These are phyloP conservation scores for Fusarium transvaalense DNA, from an alignment of 2,329 filamentous ascomycete genomes.

Conservation along the genomic window DNA sequence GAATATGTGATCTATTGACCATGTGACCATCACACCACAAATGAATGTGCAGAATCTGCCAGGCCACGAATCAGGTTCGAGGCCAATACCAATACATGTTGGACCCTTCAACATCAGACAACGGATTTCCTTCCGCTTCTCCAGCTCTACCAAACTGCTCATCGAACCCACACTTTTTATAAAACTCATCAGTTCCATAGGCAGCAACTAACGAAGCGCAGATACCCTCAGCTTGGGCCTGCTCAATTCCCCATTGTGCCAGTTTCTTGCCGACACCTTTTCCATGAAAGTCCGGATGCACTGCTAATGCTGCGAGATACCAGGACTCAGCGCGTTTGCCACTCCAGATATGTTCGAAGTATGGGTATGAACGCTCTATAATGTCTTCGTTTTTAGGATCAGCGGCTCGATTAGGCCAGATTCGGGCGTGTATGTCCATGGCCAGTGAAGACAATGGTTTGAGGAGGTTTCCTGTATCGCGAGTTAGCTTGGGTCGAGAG, in stretches of 20 bases:
- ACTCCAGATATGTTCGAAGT: constrained; percentile 37
- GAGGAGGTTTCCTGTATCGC: constrained; percentile 31
- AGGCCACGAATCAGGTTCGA: neutral
- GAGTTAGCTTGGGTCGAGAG: neutral
- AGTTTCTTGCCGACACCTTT: constrained; percentile 54
- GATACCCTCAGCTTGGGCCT: constrained; percentile 53
- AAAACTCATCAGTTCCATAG: constrained; percentile 57
- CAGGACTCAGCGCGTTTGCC: constrained; percentile 47
- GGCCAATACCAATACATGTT: constrained; percentile 44
- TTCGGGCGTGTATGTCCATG: constrained; percentile 28
- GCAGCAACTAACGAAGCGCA: constrained; percentile 56
- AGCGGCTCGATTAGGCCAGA: constrained; percentile 25
- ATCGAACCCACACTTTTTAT: constrained; percentile 36
- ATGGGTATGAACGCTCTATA: constrained; percentile 34
- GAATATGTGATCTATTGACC: too few species aligned
- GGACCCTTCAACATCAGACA: constrained; percentile 18
- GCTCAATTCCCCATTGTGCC: constrained; percentile 57
- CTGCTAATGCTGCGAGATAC: constrained; percentile 55
- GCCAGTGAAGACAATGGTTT: constrained; percentile 30
- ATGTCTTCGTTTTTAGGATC: constrained; percentile 30
- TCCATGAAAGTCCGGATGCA: constrained; percentile 56
- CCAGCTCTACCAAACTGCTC: constrained; percentile 32
- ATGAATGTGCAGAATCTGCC: too few species aligned
- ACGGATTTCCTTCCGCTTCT: constrained; percentile 30
- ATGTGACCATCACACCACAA: too few species aligned